Conservation (phyloP, 345 rosid genomes). For the Brassica nigra region DNA sequence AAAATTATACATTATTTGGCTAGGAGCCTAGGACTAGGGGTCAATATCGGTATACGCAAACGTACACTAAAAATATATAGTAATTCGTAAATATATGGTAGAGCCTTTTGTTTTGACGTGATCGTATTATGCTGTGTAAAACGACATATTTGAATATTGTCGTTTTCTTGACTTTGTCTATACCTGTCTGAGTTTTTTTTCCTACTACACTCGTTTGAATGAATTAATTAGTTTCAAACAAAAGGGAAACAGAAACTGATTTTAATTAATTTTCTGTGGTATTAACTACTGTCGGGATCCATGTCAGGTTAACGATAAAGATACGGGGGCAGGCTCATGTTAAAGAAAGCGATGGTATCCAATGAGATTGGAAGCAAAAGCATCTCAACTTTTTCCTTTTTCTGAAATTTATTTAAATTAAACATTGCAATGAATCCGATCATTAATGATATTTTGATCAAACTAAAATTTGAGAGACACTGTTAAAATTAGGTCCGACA, state of each 20-base stretch:
- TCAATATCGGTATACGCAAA: neutral
- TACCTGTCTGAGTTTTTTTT: neutral
- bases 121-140: neutral
- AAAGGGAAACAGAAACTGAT: neutral
- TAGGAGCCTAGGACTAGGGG: neutral
- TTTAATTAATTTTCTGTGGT: neutral
- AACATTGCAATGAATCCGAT: neutral
- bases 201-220: neutral
- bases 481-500: constrained; percentile 32
- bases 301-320: constrained; percentile 28
- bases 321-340: constrained; percentile 25
- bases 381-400: neutral
- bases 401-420: neutral
- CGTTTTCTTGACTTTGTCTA: constrained; percentile 25
- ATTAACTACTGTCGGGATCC: constrained; percentile 33
- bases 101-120: constrained; percentile 13
- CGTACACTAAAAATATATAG: neutral
- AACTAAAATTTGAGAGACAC: neutral
- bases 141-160: constrained; percentile 8
- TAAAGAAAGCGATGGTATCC: constrained; percentile 37
- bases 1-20: neutral
- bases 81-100: neutral
- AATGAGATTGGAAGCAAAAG: constrained; percentile 29
- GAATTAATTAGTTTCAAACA: too few species aligned
- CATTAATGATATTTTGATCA: neutral